Percentiles rank a stretch among this genome's conserved stretches.
Conservation (phyloP, 78 protist genomes). For the Polysphondylium violaceum region DNA sequence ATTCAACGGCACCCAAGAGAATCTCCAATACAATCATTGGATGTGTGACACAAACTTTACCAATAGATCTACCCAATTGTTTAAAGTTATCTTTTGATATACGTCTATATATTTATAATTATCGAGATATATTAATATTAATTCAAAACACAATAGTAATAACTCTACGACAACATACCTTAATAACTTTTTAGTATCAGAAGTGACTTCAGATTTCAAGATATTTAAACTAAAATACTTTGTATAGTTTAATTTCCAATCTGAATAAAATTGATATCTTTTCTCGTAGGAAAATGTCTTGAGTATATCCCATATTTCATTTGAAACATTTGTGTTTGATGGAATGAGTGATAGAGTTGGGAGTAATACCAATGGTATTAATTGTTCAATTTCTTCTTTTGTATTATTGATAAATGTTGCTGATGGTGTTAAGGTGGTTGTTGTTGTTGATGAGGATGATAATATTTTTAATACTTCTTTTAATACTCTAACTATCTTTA, state of each 20-base stretch:
- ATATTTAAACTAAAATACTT: not conserved
- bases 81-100: conserved; percentile 83
- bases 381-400: conserved; percentile 27
- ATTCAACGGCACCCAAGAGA: conserved; percentile 47
- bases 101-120: no score
- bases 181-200: conserved; percentile 47
- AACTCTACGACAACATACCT: no score
- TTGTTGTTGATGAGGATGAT: not conserved
- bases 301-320: conserved; percentile 64
- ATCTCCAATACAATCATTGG: conserved; percentile 66
- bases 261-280: conserved; percentile 53
- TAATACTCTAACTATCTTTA: conserved; percentile 26
- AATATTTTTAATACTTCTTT: conserved; percentile 31
- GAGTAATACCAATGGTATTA: conserved; percentile 8
- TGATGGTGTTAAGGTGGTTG: not conserved
- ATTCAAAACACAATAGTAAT: not conserved
- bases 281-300: conserved; percentile 22
- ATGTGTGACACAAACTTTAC: conserved; percentile 69
- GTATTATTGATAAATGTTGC: not conserved
- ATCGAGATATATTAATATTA: not conserved
- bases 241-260: conserved; percentile 33
- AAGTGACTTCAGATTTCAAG: conserved; percentile 1
- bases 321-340: conserved; percentile 16
- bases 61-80: conserved; percentile 77
- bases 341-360: conserved; percentile 45